phyloP scores from a whole-genome alignment of 2,329 filamentous ascomycete species.

The Colletotrichum sidae region DNA sequence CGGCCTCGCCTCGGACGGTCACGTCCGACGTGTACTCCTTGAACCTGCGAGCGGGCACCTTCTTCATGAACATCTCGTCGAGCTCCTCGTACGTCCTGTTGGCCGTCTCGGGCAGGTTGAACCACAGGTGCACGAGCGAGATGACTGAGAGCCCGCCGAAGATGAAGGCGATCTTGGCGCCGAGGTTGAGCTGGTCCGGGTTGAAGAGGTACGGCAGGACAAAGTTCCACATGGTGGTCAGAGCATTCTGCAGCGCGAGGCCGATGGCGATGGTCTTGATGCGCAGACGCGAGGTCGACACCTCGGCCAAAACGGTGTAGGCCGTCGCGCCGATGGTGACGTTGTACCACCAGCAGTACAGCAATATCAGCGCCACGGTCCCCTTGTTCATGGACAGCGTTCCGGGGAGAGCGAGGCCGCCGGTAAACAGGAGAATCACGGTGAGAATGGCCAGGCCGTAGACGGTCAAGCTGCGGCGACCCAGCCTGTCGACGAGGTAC shows the following conservation, averaged over 20 bases:
- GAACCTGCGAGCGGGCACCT: constrained; percentile 42
- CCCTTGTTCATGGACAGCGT: constrained; percentile 46
- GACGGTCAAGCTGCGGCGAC: constrained; percentile 50
- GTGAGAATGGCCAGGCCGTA: constrained; percentile 49
- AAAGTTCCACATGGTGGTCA: constrained; percentile 37
- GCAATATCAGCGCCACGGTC: constrained; percentile 49
- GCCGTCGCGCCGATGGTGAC: constrained; percentile 54
- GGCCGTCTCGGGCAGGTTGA: constrained; percentile 51
- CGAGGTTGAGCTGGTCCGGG: constrained; percentile 45
- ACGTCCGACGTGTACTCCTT: constrained; percentile 38
- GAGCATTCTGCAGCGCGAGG: constrained; percentile 46
- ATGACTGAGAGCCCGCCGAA: constrained; percentile 50
- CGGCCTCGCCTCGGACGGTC: constrained; percentile 31
- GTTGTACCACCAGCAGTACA: constrained; percentile 54
- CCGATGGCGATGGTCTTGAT: constrained; percentile 55
- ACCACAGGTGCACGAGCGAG: constrained; percentile 47
- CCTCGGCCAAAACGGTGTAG: constrained; percentile 52
- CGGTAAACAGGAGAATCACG: constrained; percentile 53
- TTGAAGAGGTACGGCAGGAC: constrained; percentile 42
- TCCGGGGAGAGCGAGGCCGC: constrained; percentile 41
- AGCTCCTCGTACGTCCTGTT: constrained; percentile 43
- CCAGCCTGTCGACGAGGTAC: constrained; percentile 51
- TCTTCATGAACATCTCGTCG: constrained; percentile 44
- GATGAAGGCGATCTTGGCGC: constrained; percentile 54
- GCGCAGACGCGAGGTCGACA: constrained; percentile 50